These are phyloP conservation scores for Priceomyces carsonii DNA, from an alignment of 805 yeast genomes.

Conservation along the genomic window DNA sequence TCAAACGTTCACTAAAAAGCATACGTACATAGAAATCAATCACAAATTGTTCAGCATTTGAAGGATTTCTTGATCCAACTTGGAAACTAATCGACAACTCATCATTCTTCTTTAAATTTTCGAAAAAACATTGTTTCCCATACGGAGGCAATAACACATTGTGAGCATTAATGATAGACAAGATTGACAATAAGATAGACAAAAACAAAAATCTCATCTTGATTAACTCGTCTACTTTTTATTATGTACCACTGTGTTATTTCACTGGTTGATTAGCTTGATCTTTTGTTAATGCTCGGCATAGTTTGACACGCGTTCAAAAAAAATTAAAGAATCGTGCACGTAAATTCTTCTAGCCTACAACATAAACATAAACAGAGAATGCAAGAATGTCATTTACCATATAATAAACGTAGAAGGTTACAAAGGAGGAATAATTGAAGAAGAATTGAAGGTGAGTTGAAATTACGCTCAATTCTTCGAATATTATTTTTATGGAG, in stretches of 20 bases:
- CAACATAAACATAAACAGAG: no score
- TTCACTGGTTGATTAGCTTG: background rate
- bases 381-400: no score
- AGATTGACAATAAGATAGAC: slow-evolving; percentile 9
- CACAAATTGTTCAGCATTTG: slow-evolving; percentile 61
- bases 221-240: background rate
- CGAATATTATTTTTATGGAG: no score
- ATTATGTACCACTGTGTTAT: background rate
- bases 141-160: slow-evolving; percentile 80
- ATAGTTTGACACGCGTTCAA: slow-evolving; percentile 9
- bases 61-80: slow-evolving; percentile 85
- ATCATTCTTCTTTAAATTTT: slow-evolving; percentile 78
- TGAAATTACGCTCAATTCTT: background rate
- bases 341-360: no score
- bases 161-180: slow-evolving; percentile 52
- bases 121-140: slow-evolving; percentile 88
- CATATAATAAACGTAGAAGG: no score
- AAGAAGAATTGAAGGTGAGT: no score
- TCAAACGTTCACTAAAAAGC: no score
- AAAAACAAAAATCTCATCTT: slow-evolving; percentile 8
- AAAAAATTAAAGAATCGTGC: no score
- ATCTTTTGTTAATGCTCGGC: background rate
- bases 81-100: slow-evolving; percentile 87
- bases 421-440: no score
- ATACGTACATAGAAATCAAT: slow-evolving; percentile 55